Evolutionary conservation across 495 filamentous ascomycete species (phyloP), one percentile per base, ranked within the genome.

Genomic region (Xylaria longipes): DNA sequence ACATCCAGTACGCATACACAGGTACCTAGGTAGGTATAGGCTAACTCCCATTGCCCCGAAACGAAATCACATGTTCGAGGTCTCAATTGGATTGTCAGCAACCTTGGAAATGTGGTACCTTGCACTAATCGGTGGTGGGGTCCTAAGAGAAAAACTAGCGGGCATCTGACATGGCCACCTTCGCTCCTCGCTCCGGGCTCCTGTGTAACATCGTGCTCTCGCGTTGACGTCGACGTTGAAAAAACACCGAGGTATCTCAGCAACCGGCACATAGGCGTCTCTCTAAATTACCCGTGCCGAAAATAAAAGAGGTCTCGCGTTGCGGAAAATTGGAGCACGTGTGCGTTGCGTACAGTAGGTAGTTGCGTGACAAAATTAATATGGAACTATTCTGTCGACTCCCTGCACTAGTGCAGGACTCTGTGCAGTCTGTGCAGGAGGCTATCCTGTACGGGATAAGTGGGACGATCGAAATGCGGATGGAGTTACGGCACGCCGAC

Each of bases 1-100:
- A 67, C 27, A 65, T 60, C 33, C 33, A 35, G 48, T 11, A 29
- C 58, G n/a, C n/a, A n/a, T 2, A 20, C 9, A 48, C 5, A 6
- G 9, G 0, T 11, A 15, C 20, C n/a, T n/a, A n/a, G 9, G 20
- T 29, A n/a, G 1, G 22, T 65, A 65, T 4, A 25, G 33, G 12
- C 50, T 48, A 52, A 11, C 29, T 67, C 65, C 46, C 46, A 35
- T 54, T 52, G 29, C 52, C 63, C 63, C 63, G 63, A 52, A 33
- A 8, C 22, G 17, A 57, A 43, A 43, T 68, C 65, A 68, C 65
- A 69, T 69, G 66, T 54, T 57, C 54, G 56, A 68, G 50, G 35
- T 60, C 33, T 29, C 7, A 27, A n/a, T n/a, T 41, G 35, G 33
- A n/a, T 43, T 20, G 65, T 67, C 65, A 67, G 65, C 65, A 67